A percentile compares a stretch with the other conserved stretches of the same genome.
Evolutionary conservation across 305 asterid genomes (phyloP).

Genomic region (Fraxinus sp.): DNA sequence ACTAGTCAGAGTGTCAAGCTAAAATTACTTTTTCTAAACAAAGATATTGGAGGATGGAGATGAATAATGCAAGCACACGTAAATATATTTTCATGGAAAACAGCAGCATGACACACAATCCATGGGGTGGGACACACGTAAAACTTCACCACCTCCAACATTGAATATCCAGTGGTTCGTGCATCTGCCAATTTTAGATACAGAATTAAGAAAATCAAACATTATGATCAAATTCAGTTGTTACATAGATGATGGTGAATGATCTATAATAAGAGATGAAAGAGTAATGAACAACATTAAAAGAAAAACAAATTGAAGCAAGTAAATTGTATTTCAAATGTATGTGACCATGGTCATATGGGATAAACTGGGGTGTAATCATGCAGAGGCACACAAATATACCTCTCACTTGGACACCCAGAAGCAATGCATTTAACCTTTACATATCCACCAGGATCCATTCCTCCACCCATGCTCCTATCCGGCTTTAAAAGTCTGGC

Average conservation of each 20-base stretch:
- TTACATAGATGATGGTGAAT: not conserved
- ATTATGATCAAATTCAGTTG: not conserved
- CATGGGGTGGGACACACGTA: not conserved
- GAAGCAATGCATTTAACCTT: constrained; percentile 77
- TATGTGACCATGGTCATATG: constrained; percentile 15
- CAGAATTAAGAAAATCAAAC: not conserved
- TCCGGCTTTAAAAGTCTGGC: constrained; percentile 78
- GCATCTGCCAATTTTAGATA: not conserved
- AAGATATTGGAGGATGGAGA: not conserved
- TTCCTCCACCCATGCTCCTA: constrained; percentile 69
- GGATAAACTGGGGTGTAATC: constrained; percentile 9
- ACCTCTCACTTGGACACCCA: constrained; percentile 75
- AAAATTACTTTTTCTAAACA: not conserved
- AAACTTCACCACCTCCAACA: constrained; percentile 11
- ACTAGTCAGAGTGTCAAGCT: not conserved
- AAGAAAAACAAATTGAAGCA: constrained; percentile 6
- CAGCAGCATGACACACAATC: not conserved
- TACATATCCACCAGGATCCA: constrained; percentile 93
- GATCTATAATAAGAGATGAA: not conserved
- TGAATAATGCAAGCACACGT: not conserved
- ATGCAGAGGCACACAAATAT: constrained; percentile 20
- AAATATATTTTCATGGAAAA: constrained; percentile 2
- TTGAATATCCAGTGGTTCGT: not conserved
- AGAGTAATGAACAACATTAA: constrained; percentile 16
- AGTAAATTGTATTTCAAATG: constrained; percentile 10